Percentiles rank a stretch among this genome's conserved stretches.
phyloP scores from a whole-genome alignment of 371 early-diverging fungal species.

The Haplosporangium sp. region DNA sequence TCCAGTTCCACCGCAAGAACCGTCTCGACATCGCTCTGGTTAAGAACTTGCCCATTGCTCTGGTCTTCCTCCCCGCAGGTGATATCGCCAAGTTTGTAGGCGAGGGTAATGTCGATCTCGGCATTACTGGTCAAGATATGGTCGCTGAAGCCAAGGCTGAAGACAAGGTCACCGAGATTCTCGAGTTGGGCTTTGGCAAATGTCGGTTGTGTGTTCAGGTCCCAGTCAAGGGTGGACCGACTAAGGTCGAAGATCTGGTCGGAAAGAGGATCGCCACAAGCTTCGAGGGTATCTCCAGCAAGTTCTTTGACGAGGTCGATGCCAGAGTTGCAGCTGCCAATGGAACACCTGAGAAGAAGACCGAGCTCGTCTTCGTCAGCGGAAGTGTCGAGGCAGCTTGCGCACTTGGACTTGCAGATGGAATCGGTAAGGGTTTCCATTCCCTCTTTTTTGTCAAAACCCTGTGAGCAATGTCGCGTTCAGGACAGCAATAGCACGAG shows the following conservation, averaged over 20 bases:
- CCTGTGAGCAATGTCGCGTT: too few species aligned
- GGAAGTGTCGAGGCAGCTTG: slow-evolving; percentile 98
- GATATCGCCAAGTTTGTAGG: slow-evolving; percentile 96
- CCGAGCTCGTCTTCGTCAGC: slow-evolving; percentile 84
- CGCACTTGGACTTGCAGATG: slow-evolving; percentile 95
- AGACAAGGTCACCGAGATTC: slow-evolving; percentile 77
- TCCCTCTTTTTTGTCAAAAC: background rate
- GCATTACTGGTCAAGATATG: slow-evolving; percentile 97
- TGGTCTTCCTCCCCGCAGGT: slow-evolving; percentile 94
- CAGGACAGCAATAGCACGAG: too few species aligned
- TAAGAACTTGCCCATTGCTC: slow-evolving; percentile 90
- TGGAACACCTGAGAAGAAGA: slow-evolving; percentile 63
- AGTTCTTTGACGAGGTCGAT: slow-evolving; percentile 80
- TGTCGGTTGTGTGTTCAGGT: slow-evolving; percentile 91
- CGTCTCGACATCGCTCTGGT: slow-evolving; percentile 97
- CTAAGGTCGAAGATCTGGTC: slow-evolving; percentile 75
- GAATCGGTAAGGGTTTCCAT: slow-evolving; percentile 79
- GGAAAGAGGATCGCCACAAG: slow-evolving; percentile 96
- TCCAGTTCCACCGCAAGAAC: slow-evolving; percentile 92
- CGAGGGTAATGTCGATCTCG: slow-evolving; percentile 95
- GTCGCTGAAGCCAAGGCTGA: slow-evolving; percentile 81
- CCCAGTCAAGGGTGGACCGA: slow-evolving; percentile 63
- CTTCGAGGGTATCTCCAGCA: slow-evolving; percentile 77
- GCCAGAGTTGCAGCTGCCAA: slow-evolving; percentile 43
- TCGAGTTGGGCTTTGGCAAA: slow-evolving; percentile 90